Evolutionary conservation across 2,329 filamentous ascomycete genomes (phyloP).

Genomic region (Trichophyton benhamiae): DNA sequence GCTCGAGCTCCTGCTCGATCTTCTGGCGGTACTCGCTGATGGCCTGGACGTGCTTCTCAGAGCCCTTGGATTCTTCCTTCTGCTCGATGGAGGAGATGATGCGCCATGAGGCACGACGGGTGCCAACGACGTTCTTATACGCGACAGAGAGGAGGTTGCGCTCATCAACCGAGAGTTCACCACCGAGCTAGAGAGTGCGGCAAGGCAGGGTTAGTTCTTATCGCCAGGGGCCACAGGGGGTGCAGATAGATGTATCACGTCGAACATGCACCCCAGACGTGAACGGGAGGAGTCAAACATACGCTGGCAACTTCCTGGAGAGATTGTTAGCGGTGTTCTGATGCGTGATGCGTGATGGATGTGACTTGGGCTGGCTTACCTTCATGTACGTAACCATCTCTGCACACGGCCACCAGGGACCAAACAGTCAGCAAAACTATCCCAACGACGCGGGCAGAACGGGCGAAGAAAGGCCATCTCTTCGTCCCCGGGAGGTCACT

Average conservation of each 20-base stretch:
- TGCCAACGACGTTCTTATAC: constrained; percentile 99
- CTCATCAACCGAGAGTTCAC: constrained; percentile 57
- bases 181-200: constrained; percentile 41
- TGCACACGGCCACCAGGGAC: constrained; percentile 21
- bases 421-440: constrained; percentile 13
- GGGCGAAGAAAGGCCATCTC: constrained; percentile 6
- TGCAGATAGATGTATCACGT: not conserved
- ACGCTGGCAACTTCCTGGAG: constrained; percentile 84
- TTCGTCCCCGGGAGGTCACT: not conserved
- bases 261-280: too few relatives aligned
- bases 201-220: constrained; percentile 14
- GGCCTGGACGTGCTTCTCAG: constrained; percentile 82
- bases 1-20: constrained; percentile 94
- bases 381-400: constrained; percentile 99
- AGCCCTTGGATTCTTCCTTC: constrained; percentile 99
- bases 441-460: constrained; percentile 6
- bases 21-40: constrained; percentile 97
- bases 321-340: constrained; percentile 7
- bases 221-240: too few relatives aligned
- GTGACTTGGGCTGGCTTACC: constrained; percentile 35
- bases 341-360: not conserved
- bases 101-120: constrained; percentile 95
- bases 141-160: constrained; percentile 92
- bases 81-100: constrained; percentile 99
- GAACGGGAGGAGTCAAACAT: constrained; percentile 23